Evolutionary conservation across 768 basidiomycete genomes (phyloP).

Genomic region (Amanita jacksonii): DNA sequence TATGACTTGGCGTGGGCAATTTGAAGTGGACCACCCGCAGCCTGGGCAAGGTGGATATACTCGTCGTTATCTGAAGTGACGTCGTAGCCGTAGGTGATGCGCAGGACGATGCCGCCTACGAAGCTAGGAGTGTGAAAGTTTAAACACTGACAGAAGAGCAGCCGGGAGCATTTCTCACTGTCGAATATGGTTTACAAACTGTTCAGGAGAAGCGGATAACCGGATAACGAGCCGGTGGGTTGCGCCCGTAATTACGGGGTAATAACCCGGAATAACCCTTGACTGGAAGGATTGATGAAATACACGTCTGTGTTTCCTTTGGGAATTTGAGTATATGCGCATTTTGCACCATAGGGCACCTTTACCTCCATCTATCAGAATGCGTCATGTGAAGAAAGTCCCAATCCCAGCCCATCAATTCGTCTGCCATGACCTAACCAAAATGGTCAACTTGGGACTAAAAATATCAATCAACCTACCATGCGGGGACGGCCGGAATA

Average conservation of each 20-base stretch:
- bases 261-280: slow-evolving; percentile 18
- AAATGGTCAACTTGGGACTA: neutral
- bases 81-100: slow-evolving; percentile 31
- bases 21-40: slow-evolving; percentile 13
- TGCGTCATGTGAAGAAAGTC: slow-evolving; percentile 24
- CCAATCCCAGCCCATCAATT: slow-evolving; percentile 19
- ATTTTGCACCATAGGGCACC: no score
- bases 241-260: slow-evolving; percentile 17
- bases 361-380: slow-evolving; percentile 20
- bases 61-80: slow-evolving; percentile 25
- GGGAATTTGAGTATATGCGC: no score
- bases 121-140: slow-evolving; percentile 13
- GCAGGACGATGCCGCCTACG: slow-evolving; percentile 26
- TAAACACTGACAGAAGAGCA: neutral
- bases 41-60: slow-evolving; percentile 22
- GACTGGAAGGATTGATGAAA: slow-evolving; percentile 30
- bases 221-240: slow-evolving; percentile 17
- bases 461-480: slow-evolving; percentile 9
- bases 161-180: slow-evolving; percentile 23
- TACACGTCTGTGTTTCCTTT: slow-evolving; percentile 21
- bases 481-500: slow-evolving; percentile 35
- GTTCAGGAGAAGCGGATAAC: slow-evolving; percentile 16
- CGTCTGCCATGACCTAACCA: neutral
- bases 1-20: slow-evolving; percentile 28
- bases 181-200: slow-evolving; percentile 20